These are phyloP conservation scores for Phytophthora fragariaefolia DNA, from an alignment of 352 stramenopile species.

Conservation along the genomic window DNA sequence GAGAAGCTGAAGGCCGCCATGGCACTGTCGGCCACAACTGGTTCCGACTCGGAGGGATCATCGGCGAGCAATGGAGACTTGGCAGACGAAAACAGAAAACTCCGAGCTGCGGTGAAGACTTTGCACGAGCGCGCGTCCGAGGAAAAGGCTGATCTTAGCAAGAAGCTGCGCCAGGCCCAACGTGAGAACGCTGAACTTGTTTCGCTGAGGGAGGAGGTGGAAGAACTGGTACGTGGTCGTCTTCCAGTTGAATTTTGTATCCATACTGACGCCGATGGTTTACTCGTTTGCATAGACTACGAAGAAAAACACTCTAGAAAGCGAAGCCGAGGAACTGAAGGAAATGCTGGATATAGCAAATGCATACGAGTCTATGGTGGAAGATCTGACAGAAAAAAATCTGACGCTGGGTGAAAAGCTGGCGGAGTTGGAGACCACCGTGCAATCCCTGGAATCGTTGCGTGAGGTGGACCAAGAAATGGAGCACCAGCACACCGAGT, in stretches of 20 bases:
- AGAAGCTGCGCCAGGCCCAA: constrained; percentile 78
- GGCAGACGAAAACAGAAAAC: constrained; percentile 84
- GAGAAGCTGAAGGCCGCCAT: constrained; percentile 77
- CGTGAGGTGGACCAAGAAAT: constrained; percentile 90
- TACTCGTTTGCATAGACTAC: constrained; percentile 39
- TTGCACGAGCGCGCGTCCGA: constrained; percentile 80
- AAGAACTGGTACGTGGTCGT: constrained; percentile 58
- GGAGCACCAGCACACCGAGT: constrained; percentile 88
- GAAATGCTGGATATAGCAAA: constrained; percentile 87
- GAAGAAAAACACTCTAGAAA: constrained; percentile 63
- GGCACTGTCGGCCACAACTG: constrained; percentile 50
- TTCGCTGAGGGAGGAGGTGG: constrained; percentile 70
- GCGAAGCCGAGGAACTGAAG: constrained; percentile 85
- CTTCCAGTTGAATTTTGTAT: not conserved
- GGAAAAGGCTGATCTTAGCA: constrained; percentile 85
- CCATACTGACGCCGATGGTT: constrained; percentile 13
- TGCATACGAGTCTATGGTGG: constrained; percentile 89
- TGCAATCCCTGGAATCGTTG: constrained; percentile 79
- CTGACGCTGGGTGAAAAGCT: constrained; percentile 83
- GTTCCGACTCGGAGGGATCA: constrained; percentile 46
- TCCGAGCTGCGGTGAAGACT: constrained; percentile 82
- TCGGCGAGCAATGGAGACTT: constrained; percentile 46
- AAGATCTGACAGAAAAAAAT: constrained; percentile 91
- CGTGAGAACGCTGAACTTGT: constrained; percentile 77
- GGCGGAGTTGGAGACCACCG: constrained; percentile 73